Percentiles rank a stretch among this genome's conserved stretches.
These are phyloP conservation scores for Phytophthora boehmeriae DNA, from an alignment of 352 stramenopile species.

Conservation along the genomic window DNA sequence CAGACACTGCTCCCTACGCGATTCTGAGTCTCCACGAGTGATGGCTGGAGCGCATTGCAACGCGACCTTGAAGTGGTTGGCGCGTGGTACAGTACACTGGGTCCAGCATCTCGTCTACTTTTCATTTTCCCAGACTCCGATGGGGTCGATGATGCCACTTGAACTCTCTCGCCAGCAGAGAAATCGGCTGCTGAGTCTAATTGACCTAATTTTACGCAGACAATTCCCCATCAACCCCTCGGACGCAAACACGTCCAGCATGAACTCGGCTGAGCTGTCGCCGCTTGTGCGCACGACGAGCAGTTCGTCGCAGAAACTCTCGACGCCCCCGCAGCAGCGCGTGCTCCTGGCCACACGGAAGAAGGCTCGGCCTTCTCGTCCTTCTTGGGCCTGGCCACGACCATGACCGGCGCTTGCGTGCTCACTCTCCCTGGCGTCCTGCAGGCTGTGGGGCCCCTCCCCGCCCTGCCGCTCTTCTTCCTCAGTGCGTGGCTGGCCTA, in stretches of 20 bases:
- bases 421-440: conserved; percentile 74
- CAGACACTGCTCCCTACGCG: too few species aligned
- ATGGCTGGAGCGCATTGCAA: background rate
- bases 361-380: conserved; percentile 72
- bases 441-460: conserved; percentile 60
- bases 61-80: too few species aligned
- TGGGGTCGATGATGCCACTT: too few species aligned
- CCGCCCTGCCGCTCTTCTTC: conserved; percentile 57
- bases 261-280: conserved; percentile 36
- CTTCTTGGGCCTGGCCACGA: conserved; percentile 80
- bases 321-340: conserved; percentile 1
- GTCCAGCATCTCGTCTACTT: too few species aligned
- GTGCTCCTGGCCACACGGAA: conserved; percentile 39
- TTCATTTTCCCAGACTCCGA: too few species aligned
- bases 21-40: background rate
- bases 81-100: too few species aligned
- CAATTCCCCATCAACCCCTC: background rate
- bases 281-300: conserved; percentile 42
- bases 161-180: background rate
- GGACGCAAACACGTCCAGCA: conserved; percentile 4
- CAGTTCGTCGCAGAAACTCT: conserved; percentile 29
- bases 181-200: background rate
- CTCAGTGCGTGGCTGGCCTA: conserved; percentile 67
- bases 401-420: conserved; percentile 85
- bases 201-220: background rate